These are phyloP conservation scores for Heliamphora ciliata DNA, from an alignment of 179 eudicot species.

Conservation along the genomic window DNA sequence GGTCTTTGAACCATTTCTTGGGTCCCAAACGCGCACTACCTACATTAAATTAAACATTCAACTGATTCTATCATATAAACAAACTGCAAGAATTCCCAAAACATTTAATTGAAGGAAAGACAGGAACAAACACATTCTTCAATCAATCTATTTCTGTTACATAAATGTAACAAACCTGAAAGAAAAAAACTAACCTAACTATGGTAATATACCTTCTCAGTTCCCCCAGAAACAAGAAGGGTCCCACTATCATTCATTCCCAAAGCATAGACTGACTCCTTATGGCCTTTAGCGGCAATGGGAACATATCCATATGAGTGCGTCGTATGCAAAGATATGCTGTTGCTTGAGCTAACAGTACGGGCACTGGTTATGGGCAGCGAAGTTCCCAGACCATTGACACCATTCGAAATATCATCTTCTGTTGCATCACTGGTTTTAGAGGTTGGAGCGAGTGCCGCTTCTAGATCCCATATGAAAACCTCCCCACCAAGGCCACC, in stretches of 20 bases:
- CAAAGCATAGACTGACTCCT: constrained; percentile 96
- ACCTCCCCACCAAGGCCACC: constrained; percentile 99
- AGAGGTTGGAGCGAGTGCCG: constrained; percentile 71
- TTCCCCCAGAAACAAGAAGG: constrained; percentile 99
- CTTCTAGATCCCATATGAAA: constrained; percentile 96
- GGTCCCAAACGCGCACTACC: constrained; percentile 99
- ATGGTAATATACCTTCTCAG: constrained; percentile 71
- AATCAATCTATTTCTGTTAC: not conserved
- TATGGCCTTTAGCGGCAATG: constrained; percentile 95
- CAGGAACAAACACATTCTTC: not conserved
- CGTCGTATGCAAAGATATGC: constrained; percentile 55
- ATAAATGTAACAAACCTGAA: constrained; percentile 3
- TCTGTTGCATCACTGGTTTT: constrained; percentile 61
- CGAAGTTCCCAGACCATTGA: constrained; percentile 51
- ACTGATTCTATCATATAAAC: not conserved
- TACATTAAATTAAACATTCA: constrained; percentile 23
- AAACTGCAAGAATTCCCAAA: not conserved
- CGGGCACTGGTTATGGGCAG: constrained; percentile 53
- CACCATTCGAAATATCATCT: constrained; percentile 59
- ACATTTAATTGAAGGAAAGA: not conserved
- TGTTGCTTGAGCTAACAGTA: constrained; percentile 68
- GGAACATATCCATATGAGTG: constrained; percentile 76
- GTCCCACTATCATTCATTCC: constrained; percentile 88
- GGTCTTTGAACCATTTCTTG: constrained; percentile 88
- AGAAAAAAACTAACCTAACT: not conserved